These are phyloP conservation scores for Lepidopterella palustris DNA, from an alignment of 495 filamentous ascomycete species.

Conservation along the genomic window DNA sequence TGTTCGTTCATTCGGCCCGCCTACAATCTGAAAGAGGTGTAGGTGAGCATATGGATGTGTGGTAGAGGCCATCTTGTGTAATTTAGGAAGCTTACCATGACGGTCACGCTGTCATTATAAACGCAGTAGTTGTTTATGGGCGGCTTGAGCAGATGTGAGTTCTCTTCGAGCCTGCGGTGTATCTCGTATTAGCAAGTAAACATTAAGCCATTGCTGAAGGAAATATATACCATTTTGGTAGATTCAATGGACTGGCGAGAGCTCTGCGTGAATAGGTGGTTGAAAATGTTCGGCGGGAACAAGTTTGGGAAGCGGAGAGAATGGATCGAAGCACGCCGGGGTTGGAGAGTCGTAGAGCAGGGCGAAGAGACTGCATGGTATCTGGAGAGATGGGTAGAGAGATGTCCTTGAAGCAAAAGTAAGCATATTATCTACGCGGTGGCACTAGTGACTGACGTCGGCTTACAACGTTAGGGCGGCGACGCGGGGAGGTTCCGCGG, in stretches of 20 bases:
- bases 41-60: neutral
- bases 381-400: neutral
- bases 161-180: slow-evolving; percentile 71
- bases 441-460: too few species aligned
- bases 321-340: neutral
- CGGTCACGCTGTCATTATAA: slow-evolving; percentile 71
- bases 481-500: neutral
- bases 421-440: too few species aligned
- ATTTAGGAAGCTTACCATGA: too few species aligned
- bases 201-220: neutral
- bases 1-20: slow-evolving; percentile 90
- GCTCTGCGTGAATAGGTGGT: slow-evolving; percentile 2
- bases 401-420: too few species aligned
- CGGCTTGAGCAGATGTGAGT: slow-evolving; percentile 87
- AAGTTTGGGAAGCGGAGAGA: neutral
- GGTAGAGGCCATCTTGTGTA: too few species aligned
- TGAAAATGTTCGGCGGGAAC: slow-evolving; percentile 11
- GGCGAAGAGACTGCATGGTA: slow-evolving; percentile 12
- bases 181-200: too few species aligned
- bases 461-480: neutral
- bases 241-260: slow-evolving; percentile 57
- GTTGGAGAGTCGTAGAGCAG: neutral
- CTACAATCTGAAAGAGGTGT: slow-evolving; percentile 67
- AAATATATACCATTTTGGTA: slow-evolving; percentile 73
- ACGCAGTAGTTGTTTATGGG: slow-evolving; percentile 98